Evolutionary conservation across 345 rosid genomes (phyloP).

Genomic region (Xanthoceras sorbifolium): DNA sequence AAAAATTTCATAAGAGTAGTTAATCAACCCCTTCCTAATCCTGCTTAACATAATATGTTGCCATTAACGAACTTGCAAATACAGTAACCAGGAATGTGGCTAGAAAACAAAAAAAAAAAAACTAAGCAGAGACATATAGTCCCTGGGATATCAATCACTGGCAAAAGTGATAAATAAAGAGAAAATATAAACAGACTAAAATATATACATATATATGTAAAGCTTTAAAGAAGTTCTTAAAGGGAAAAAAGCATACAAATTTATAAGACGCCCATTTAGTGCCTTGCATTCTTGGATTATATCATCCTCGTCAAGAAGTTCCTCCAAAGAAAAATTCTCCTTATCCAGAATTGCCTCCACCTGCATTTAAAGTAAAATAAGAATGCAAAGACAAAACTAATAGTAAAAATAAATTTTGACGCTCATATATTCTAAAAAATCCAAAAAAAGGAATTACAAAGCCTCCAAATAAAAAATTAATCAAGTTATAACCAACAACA

Average conservation of each 20-base stretch:
- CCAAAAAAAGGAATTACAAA: background rate
- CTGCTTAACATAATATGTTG: background rate
- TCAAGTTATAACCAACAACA: background rate
- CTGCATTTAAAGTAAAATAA: constrained; percentile 39
- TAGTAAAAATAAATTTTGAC: background rate
- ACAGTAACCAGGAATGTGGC: background rate
- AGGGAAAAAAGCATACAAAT: constrained; percentile 53
- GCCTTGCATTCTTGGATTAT: constrained; percentile 98
- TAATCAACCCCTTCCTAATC: background rate
- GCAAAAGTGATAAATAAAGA: background rate
- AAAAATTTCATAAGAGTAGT: background rate
- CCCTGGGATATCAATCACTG: background rate
- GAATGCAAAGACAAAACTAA: background rate
- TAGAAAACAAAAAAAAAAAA: background rate
- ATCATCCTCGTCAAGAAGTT: constrained; percentile 97
- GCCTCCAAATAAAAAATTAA: background rate
- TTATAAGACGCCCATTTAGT: constrained; percentile 79
- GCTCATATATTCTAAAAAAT: background rate
- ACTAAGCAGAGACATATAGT: background rate
- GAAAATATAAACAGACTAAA: background rate
- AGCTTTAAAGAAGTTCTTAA: background rate
- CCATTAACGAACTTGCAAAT: background rate
- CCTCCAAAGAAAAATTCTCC: constrained; percentile 79
- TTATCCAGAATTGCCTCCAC: constrained; percentile 93
- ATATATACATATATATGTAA: background rate